Base-by-base conservation (phyloP, 768 basidiomycete genomes). In the Phylloporus scabripes region DNA sequence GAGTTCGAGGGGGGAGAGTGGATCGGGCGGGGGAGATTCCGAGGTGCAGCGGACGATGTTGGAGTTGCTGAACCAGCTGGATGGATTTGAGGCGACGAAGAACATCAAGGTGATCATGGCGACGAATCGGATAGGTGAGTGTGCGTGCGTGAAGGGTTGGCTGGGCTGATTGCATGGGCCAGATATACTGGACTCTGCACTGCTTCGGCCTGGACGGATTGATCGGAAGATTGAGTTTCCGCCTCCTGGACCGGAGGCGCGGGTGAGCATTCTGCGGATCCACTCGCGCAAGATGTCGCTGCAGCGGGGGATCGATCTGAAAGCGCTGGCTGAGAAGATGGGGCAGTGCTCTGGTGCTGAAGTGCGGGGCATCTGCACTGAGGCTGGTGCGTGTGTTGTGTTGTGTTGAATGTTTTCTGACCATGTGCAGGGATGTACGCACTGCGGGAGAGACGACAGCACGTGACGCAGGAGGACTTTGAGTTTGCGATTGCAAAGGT, bases 221-320 rank as follows among this genome's bases (percentile, higher is more conserved):
- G 94, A 98, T 69, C 74, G 87, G 36, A 97, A 97, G 74, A 99
- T 99, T 57, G 95, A 99, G 68, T 97, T 99, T 73, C 95, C 95
- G 14, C 95, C 96, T 26, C 95, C 95, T 24, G 92, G 92, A 2
- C 95, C 95, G 0, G 94, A 97, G 65, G 94, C 94, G 3, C 87
- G 94, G 62, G 88, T 97, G 23, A 87, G 90, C n/a, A 98, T 98
- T 66, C 80, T 98, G 28, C 85, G 93, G 37, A 97, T 97, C 54
- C 95, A 98, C 63, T 95, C 92, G 18, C 80, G 95, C 56, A 98
- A 98, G 89, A 99, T 98, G 95, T 97, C 92, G 1, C 74, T 98
- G 26, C 95, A 98, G 71, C 81, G 95, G 50, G 94, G 94, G 2
- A 99, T 99, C 69, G 93, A 99, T 71, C 78, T 97, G n/a, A 87